Conservation (phyloP, 306 rosid species). For the Prunus fruticosa region DNA sequence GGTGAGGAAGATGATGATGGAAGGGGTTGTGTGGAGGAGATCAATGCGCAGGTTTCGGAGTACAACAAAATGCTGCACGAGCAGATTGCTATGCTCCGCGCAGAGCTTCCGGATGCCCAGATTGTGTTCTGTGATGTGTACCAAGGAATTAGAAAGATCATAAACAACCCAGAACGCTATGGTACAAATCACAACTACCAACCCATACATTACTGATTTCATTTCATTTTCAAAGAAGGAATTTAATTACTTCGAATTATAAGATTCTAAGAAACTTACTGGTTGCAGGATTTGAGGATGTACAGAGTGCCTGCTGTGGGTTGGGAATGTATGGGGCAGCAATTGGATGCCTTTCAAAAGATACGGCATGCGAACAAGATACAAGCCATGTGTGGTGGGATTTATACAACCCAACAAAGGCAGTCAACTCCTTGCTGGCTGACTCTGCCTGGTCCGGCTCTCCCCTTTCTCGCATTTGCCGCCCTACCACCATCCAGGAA, state of each 20-base stretch:
- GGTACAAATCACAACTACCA: slow-evolving; percentile 36
- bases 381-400: slow-evolving; percentile 83
- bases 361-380: slow-evolving; percentile 48
- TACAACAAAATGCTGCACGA: slow-evolving; percentile 52
- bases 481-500: slow-evolving; percentile 51
- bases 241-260: too few species aligned
- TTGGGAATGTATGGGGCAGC: slow-evolving; percentile 61
- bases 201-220: neutral
- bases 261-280: neutral
- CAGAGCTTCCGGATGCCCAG: slow-evolving; percentile 44
- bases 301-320: slow-evolving; percentile 73
- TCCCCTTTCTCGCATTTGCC: slow-evolving; percentile 52
- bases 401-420: slow-evolving; percentile 58
- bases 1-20: slow-evolving; percentile 14
- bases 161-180: slow-evolving; percentile 37
- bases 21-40: slow-evolving; percentile 45
- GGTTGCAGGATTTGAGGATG: slow-evolving; percentile 40
- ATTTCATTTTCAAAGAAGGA: too few species aligned
- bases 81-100: slow-evolving; percentile 40
- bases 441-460: slow-evolving; percentile 67
- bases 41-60: slow-evolving; percentile 54
- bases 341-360: slow-evolving; percentile 74
- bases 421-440: slow-evolving; percentile 67
- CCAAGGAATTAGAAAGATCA: slow-evolving; percentile 60
- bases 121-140: slow-evolving; percentile 75